phyloP scores from a whole-genome alignment of 2,329 filamentous ascomycete genomes.

The Alternaria gansuensis region DNA sequence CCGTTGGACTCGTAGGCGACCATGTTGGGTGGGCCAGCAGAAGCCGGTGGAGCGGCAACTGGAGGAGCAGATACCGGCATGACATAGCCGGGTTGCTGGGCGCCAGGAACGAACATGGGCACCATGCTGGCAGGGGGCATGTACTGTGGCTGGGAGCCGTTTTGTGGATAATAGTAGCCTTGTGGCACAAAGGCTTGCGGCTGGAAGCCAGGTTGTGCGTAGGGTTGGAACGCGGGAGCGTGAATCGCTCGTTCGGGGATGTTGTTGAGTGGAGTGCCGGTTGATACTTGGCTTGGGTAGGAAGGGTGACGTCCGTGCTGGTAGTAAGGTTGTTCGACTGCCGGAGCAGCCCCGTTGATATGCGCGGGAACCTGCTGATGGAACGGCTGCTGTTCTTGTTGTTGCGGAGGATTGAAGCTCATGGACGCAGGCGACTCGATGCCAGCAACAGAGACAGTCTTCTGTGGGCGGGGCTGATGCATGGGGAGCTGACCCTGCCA shows the following conservation, averaged over 20 bases:
- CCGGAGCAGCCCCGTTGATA: constrained; percentile 66
- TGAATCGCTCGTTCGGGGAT: constrained; percentile 94
- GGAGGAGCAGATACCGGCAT: constrained; percentile 51
- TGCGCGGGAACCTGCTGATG: constrained; percentile 91
- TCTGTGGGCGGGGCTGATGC: constrained; percentile 95
- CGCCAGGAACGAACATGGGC: constrained; percentile 66
- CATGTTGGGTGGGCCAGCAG: constrained; percentile 60
- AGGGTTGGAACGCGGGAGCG: constrained; percentile 83
- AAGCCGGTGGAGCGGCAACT: constrained; percentile 47
- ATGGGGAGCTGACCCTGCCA: constrained; percentile 73
- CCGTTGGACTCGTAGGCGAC: constrained; percentile 91
- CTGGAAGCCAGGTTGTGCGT: constrained; percentile 63
- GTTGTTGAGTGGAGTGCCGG: constrained; percentile 74
- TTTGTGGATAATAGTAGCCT: constrained; percentile 71
- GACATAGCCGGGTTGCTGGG: constrained; percentile 60
- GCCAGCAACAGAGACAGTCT: constrained; percentile 89
- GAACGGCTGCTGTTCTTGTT: constrained; percentile 83
- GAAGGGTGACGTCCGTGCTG: constrained; percentile 73
- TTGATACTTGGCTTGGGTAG: constrained; percentile 74
- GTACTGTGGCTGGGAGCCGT: constrained; percentile 50
- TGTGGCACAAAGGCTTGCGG: constrained; percentile 54
- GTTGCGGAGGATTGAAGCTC: constrained; percentile 67
- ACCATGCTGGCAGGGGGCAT: constrained; percentile 60
- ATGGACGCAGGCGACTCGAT: constrained; percentile 82
- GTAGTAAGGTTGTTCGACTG: constrained; percentile 59